Percentiles rank a stretch among this genome's conserved stretches.
phyloP scores from a whole-genome alignment of 306 rosid species.

The Cucumis cinereus region DNA sequence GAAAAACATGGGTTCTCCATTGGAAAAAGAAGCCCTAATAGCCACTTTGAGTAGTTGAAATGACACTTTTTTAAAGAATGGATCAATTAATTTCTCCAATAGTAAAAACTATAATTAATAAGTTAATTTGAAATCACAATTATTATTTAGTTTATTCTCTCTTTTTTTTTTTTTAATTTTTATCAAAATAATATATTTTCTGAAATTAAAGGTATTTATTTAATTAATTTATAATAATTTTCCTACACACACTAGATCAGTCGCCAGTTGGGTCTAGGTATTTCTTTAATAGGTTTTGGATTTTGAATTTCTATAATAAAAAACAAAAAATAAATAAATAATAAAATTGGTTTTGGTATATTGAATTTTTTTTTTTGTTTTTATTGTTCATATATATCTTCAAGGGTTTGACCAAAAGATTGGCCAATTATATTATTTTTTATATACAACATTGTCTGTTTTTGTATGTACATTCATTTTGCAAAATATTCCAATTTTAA shows the following conservation, averaged over 20 bases:
- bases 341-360: background rate
- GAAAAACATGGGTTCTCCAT: too few relatives aligned
- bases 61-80: too few relatives aligned
- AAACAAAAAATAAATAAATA: too few relatives aligned
- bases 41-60: too few relatives aligned
- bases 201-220: too few relatives aligned
- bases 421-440: background rate
- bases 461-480: background rate
- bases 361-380: background rate
- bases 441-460: background rate
- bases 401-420: background rate
- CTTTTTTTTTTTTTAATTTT: too few relatives aligned
- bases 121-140: too few relatives aligned
- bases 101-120: too few relatives aligned
- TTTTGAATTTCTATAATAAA: background rate
- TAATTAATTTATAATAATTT: background rate
- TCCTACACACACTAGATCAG: background rate
- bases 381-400: background rate
- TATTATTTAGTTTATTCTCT: too few relatives aligned
- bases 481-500: background rate
- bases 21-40: too few relatives aligned
- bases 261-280: slow-evolving; percentile 1
- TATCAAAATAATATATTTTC: too few relatives aligned
- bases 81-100: too few relatives aligned
- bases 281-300: background rate